Base-by-base conservation (phyloP, 2,329 filamentous ascomycete species). In the Arachnopeziza araneosa region DNA sequence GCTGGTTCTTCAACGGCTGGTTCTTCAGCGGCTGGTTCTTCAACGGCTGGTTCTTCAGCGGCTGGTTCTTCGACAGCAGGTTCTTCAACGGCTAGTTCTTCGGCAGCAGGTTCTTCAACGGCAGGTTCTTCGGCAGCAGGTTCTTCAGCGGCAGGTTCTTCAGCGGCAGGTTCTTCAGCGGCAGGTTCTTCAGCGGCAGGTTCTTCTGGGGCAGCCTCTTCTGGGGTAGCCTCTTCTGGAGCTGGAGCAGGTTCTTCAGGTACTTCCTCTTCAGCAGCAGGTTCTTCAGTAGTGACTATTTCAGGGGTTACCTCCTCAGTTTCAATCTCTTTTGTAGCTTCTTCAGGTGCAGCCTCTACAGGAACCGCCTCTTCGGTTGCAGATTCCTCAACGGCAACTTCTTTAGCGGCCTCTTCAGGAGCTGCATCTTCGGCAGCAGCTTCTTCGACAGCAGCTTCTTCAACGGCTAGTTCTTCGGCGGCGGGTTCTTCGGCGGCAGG, bases 61-160 rank as follows among this genome's bases (percentile, higher is more conserved):
- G 50, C 14, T 52, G 5, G 2, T 24, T 36, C 32, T 19, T 32
- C 23, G 26, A 14, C 36, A 48, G 56, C 56, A 10, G 44, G 6
- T 44, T 14, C 26, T 50, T 65, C 62, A n/a, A 60, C 21, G 2
- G 50, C 50, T 14, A 21, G 50, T 23, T 52, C 50, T 52, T 52
- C 50, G n/a, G 4, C 8, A 24, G 2, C 50, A 24, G 22, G 5
- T 52, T 23, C 50, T 5, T 7, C 50, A 51, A 10, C 50, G 12
- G 9, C 19, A 52, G n/a, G 19, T 23, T 52, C 50, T 52, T 52
- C 50, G 21, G n/a, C 8, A 6, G 2, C 21, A 22, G 50, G 6
- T 19, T 44, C 50, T 3, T 51, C 50, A 51, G n/a, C 9, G 23
- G 3, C 4, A 4, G 50, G 5, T 22, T 12, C 9, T 2, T 51